Percentiles rank a stretch among this genome's conserved stretches.
phyloP scores from a whole-genome alignment of 805 yeast species.

The Yarrowia phangngaensis region DNA sequence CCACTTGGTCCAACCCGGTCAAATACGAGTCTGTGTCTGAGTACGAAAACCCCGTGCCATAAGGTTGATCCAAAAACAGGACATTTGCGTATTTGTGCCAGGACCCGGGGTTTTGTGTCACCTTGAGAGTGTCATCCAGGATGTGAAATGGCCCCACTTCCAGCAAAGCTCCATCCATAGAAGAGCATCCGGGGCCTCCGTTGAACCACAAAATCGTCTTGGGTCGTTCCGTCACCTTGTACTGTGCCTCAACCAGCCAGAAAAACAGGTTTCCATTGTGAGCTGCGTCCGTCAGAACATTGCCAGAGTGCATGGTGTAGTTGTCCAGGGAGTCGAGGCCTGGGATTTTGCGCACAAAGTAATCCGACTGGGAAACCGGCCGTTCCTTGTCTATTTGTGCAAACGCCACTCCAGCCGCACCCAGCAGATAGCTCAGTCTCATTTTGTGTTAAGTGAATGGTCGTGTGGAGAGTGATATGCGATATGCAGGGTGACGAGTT shows the following conservation, averaged over 20 bases:
- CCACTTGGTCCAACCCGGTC: constrained; percentile 46
- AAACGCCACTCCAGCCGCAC: constrained; percentile 2
- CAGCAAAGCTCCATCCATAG: constrained; percentile 94
- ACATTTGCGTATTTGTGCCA: constrained; percentile 81
- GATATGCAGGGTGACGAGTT: too few species aligned
- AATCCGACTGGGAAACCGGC: constrained; percentile 19
- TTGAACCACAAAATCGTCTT: constrained; percentile 73
- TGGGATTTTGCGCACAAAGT: constrained; percentile 5
- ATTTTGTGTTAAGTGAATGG: too few species aligned
- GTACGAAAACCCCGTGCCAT: constrained; percentile 85
- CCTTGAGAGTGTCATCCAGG: constrained; percentile 40
- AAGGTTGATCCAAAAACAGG: constrained; percentile 89
- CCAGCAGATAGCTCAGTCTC: too few species aligned
- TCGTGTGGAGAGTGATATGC: too few species aligned
- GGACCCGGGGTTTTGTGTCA: constrained; percentile 62
- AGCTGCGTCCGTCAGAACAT: constrained; percentile 51
- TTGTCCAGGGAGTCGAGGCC: constrained; percentile 20
- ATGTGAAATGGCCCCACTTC: constrained; percentile 88
- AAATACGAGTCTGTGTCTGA: constrained; percentile 47
- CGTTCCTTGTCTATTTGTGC: constrained; percentile 5
- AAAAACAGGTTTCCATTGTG: constrained; percentile 63
- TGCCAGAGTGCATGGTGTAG: constrained; percentile 46
- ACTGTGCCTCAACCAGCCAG: constrained; percentile 57
- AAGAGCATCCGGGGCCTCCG: constrained; percentile 98
- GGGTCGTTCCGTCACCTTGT: constrained; percentile 43